Evolutionary conservation across 2,329 filamentous ascomycete species (phyloP).

Genomic region (Harringtonia lauricola): DNA sequence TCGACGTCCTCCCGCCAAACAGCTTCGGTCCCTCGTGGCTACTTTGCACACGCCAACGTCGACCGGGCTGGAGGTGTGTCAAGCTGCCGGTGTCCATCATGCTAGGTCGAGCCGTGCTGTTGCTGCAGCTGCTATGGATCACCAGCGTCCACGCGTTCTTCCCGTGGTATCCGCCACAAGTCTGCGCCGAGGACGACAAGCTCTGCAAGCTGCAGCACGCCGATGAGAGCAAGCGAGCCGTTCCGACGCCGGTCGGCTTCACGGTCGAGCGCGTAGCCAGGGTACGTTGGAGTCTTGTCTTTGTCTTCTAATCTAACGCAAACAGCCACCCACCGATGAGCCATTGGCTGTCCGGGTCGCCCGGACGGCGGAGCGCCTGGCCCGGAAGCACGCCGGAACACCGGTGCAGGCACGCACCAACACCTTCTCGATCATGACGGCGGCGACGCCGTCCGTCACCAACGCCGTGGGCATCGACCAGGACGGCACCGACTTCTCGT

Average conservation of each 20-base stretch:
- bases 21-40: too few species aligned
- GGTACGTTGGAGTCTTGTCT: too few species aligned
- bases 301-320: not conserved
- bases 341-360: conserved; percentile 24
- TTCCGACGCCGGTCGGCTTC: too few species aligned
- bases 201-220: conserved; percentile 11
- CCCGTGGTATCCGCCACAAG: conserved; percentile 27
- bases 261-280: too few species aligned
- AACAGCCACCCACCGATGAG: not conserved
- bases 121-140: conserved; percentile 37
- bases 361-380: conserved; percentile 25
- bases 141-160: conserved; percentile 35
- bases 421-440: conserved; percentile 34
- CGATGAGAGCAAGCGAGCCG: too few species aligned
- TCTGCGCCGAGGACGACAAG: conserved; percentile 16
- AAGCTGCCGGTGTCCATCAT: too few species aligned
- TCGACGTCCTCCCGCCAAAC: too few species aligned
- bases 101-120: conserved; percentile 24
- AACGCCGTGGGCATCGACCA: conserved; percentile 47
- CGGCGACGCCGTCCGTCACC: conserved; percentile 30
- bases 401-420: conserved; percentile 31
- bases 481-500: conserved; percentile 55
- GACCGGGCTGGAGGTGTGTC: too few species aligned
- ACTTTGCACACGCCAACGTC: too few species aligned
- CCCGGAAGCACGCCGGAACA: conserved; percentile 26